Evolutionary conservation across 164 flowering plant species (phyloP).

Genomic region (Berberis vulgaris): DNA sequence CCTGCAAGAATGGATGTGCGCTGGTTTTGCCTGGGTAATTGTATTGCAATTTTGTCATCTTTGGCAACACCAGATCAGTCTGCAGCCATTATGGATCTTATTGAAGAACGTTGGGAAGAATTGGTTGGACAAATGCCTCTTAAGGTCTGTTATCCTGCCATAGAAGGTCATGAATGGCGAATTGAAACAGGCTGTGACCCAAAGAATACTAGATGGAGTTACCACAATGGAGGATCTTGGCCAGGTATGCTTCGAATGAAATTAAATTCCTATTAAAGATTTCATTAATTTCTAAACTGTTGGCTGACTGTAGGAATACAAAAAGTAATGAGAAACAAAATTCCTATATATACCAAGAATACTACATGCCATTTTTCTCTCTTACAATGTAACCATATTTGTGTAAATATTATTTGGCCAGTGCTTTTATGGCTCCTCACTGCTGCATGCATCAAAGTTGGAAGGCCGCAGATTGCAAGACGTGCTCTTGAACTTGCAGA

Average conservation of each 20-base stretch:
- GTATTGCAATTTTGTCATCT: constrained; percentile 71
- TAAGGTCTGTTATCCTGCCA: constrained; percentile 72
- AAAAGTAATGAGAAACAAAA: too few species aligned
- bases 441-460: constrained; percentile 54
- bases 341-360: background rate
- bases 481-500: constrained; percentile 50
- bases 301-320: background rate
- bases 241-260: constrained; percentile 44
- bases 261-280: constrained; percentile 2
- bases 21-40: constrained; percentile 85
- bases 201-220: constrained; percentile 87
- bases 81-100: constrained; percentile 76
- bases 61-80: constrained; percentile 88
- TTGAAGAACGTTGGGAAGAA: constrained; percentile 78
- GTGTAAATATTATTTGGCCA: constrained; percentile 15
- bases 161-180: constrained; percentile 80
- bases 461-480: constrained; percentile 44
- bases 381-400: background rate
- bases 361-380: background rate
- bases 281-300: too few species aligned
- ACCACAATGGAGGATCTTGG: constrained; percentile 94
- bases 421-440: constrained; percentile 55
- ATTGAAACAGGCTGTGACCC: constrained; percentile 81
- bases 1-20: constrained; percentile 88
- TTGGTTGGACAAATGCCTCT: constrained; percentile 86